Base-by-base conservation (phyloP, 2,329 filamentous ascomycete species). In the Alternaria brassicae region DNA sequence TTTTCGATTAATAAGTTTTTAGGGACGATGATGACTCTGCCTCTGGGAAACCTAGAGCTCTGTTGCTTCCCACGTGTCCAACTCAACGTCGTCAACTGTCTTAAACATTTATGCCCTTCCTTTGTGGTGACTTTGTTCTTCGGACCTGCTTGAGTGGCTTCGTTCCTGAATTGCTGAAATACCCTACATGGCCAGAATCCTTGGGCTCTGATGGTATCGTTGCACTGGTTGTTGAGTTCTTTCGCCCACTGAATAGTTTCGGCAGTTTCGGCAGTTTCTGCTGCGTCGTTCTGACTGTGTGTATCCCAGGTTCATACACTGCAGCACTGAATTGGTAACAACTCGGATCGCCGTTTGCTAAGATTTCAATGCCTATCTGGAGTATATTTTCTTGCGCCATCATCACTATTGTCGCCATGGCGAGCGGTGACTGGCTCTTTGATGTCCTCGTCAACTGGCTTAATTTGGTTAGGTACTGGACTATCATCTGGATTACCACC, bases 361-460 rank as follows among this genome's bases (percentile, higher is more conserved):
- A 80, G 48, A 82, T 91, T 0, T 89, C 89, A 1, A 86, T 89
- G 4, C 90, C 88, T 75, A 69, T 89, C 66, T 91, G 88, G 88
- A 88, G 86, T 1, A 80, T 85, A 32, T 71, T 89, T 52, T 60
- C 58, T 3, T 67, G 63, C 48, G 61, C 83, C 85, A 81, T 58
- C 86, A 88, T 0, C 79, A 83, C 53, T 79, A 40, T 91, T 88
- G 76, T 84, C 89, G 89, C 85, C 25, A 87, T 92, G 67, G 86
- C 88, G 0, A 88, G 88, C 0, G 82, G 86, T 10, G 80, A 84
- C 34, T 73, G 85, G 60, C 80, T 90, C 2, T 83, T 86, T 1
- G 79, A 80, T 10, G 88, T 36, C 87, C 92, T 63, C 87, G 88
- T 0, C 89, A 88, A 15, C 90, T 90, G 79, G 79, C 77, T 69